phyloP scores from a whole-genome alignment of 1,284 basidiomycete genomes.

The Chondrostereum purpureum region DNA sequence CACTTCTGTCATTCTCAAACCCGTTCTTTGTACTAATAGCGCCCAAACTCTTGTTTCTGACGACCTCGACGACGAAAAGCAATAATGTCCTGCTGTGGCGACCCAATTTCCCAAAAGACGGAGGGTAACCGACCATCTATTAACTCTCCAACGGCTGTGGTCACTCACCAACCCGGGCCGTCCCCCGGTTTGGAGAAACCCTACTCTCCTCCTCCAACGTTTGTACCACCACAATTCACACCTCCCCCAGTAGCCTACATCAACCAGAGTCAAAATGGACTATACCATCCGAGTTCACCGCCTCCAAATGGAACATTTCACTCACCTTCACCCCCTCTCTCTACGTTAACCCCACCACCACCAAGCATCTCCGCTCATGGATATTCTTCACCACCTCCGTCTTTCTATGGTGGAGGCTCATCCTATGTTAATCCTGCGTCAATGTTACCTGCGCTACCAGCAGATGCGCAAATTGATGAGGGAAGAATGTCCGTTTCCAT shows the following conservation, averaged over 20 bases:
- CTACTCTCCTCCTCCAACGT: constrained; percentile 38
- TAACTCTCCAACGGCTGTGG: constrained; percentile 16
- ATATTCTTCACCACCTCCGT: constrained; percentile 2
- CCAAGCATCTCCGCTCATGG: constrained; percentile 12
- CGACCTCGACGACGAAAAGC: constrained; percentile 3
- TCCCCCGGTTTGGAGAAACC: constrained; percentile 35
- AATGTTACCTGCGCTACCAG: constrained; percentile 15
- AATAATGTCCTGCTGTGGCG: constrained; percentile 57
- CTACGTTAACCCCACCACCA: constrained; percentile 6
- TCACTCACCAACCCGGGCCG: constrained; percentile 48
- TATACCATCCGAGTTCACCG: constrained; percentile 12
- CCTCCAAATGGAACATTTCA: constrained; percentile 27
- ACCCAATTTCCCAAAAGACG: constrained; percentile 23
- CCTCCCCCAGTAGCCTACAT: constrained; percentile 16
- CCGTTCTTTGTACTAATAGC: no score
- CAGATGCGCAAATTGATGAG: constrained; percentile 33
- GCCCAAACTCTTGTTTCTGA: no score
- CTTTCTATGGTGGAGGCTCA: constrained; percentile 8
- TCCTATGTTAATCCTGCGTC: constrained; percentile 19
- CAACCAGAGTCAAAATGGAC: constrained; percentile 21
- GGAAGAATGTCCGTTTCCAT: constrained; percentile 70
- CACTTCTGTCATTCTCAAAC: no score
- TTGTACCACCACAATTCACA: background rate
- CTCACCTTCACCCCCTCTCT: constrained; percentile 22
- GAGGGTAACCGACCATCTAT: constrained; percentile 25